Evolutionary conservation across 78 protist species (phyloP), one percentile per base, ranked within the genome.

Genomic region (Tieghemostelium lacteum): DNA sequence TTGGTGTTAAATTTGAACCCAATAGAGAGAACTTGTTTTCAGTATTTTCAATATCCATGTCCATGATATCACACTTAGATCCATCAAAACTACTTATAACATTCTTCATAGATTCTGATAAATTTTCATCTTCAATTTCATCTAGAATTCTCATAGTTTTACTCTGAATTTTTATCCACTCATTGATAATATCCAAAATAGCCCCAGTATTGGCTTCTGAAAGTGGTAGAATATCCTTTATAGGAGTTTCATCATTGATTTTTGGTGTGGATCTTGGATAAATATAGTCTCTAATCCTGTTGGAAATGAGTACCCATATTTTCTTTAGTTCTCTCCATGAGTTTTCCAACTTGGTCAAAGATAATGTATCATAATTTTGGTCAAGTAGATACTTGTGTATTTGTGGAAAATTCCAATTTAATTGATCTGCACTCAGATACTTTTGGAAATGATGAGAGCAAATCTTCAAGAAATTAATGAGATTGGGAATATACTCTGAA

Each of bases 1-100:
- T 24, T 12, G 75, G 66, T 34, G 42, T 49, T 17, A 64, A 69
- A 50, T 83, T 73, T 8, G 80, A 57, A n/a, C 91, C 91, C 2
- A 83, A 7, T 61, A 83, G 69, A 3, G 31, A 34, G 42, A 39
- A 60, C 33, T 83, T 83, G 3, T 67, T 63, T 31, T 64, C 73
- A 28, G 5, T 22, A n/a, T n/a, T n/a, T n/a, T n/a, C n/a, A n/a
- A n/a, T n/a, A n/a, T n/a, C n/a, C n/a, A n/a, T n/a, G n/a, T n/a
- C n/a, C n/a, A n/a, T n/a, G n/a, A n/a, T n/a, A n/a, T n/a, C n/a
- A n/a, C n/a, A n/a, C n/a, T n/a, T n/a, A n/a, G n/a, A n/a, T n/a
- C n/a, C n/a, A n/a, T n/a, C n/a, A n/a, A n/a, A n/a, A n/a, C n/a
- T n/a, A n/a, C n/a, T n/a, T n/a, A n/a, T n/a, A n/a, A n/a, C n/a